Evolutionary conservation across 108 stramenopile genomes (phyloP).

Genomic region (Poteriospumella lacustris): DNA sequence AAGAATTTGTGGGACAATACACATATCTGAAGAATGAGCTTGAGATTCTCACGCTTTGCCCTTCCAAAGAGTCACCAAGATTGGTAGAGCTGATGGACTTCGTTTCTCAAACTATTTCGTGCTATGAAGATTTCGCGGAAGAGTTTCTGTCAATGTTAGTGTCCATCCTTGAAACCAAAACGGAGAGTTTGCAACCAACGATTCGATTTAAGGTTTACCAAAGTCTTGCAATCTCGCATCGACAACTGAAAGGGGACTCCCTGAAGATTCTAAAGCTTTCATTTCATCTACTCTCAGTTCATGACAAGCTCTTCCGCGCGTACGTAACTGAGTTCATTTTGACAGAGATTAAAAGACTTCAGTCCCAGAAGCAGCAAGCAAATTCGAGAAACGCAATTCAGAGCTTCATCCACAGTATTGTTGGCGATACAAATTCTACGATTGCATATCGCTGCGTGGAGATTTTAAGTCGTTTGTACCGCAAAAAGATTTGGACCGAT

Average conservation of each 20-base stretch:
- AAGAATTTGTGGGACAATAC: constrained; percentile 81
- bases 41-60: constrained; percentile 58
- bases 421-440: constrained; percentile 32
- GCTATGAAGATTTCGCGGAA: constrained; percentile 67
- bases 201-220: constrained; percentile 77
- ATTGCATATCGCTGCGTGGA: constrained; percentile 73
- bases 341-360: constrained; percentile 10
- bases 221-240: constrained; percentile 79
- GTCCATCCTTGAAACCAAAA: constrained; percentile 62
- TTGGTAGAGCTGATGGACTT: constrained; percentile 66
- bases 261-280: constrained; percentile 74
- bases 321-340: not conserved
- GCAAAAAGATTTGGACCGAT: constrained; percentile 90
- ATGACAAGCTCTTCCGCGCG: constrained; percentile 62
- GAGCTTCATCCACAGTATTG: constrained; percentile 45
- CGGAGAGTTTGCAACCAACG: constrained; percentile 63
- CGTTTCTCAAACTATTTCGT: constrained; percentile 66
- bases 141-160: constrained; percentile 69
- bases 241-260: constrained; percentile 74
- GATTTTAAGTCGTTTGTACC: constrained; percentile 84
- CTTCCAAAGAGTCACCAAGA: constrained; percentile 61
- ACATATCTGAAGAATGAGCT: constrained; percentile 37
- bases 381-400: constrained; percentile 58
- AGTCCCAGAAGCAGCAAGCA: not conserved
- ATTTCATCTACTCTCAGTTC: constrained; percentile 77